Evolutionary conservation across 2,329 filamentous ascomycete genomes (phyloP), one percentile per base, ranked within the genome.

Genomic region (Sphaceloma murrayae): DNA sequence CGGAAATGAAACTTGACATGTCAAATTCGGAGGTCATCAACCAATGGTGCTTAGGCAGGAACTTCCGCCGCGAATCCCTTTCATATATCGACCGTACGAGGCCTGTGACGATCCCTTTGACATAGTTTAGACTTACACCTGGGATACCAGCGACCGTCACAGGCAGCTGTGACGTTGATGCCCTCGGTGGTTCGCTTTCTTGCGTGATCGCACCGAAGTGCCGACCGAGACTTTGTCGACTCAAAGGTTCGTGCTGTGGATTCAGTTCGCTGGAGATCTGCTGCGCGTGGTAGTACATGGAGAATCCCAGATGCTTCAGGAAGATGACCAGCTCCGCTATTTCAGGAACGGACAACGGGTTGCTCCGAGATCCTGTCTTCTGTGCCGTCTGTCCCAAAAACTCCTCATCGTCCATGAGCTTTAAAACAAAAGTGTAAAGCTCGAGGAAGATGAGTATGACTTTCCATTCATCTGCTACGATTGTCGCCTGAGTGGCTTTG

Each of bases 351-450:
- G 77, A 75, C 4, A 96, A 69, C 33, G 84, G 80, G 59, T 85
- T 79, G 50, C 75, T 72, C 44, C 68, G 67, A 7, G 65, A 67
- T 62, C 82, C 49, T 11, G 50, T 51, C 13, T 51, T 51, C 5
- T 49, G 47, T 17, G 46, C 48, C 17, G 60, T 65, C 21, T 45
- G 42, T 19, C 59, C 66, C 36, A 62, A 55, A 58, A 98, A 98
- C 54, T 98, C 91, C 52, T 96, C 89, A 51, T 98, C 91, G 53
- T 98, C 91, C 59, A 89, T 94, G 24, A 96, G 77, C 53, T 91
- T 83, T 9, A 96, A 68, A 2, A 95, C 78, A 58, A 96, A 96
- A 2, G 83, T 86, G 59, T 95, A 98, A 0, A 98, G 73, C 55
- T 98, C 91, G 4, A 98, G 72, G 57, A 98, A 96, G 40, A 98